phyloP scores from a whole-genome alignment of 768 basidiomycete genomes.

The Tricholoma terreum region DNA sequence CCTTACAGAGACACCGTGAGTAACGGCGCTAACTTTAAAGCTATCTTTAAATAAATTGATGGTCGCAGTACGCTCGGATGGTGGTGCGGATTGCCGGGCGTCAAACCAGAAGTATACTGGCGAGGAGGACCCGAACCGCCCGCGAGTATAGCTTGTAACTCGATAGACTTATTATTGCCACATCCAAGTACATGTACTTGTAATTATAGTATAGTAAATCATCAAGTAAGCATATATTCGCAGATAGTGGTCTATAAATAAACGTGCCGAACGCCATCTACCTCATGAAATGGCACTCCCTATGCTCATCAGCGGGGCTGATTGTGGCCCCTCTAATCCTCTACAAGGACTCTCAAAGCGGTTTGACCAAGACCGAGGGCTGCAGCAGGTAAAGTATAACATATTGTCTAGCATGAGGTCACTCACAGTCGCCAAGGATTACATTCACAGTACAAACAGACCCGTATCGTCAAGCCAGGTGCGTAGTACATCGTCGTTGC shows the following conservation, averaged over 20 bases:
- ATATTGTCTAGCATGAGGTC: constrained; percentile 7
- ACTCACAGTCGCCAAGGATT: constrained; percentile 48
- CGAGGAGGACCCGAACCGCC: constrained; percentile 21
- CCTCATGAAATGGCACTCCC: constrained; percentile 65
- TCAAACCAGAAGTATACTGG: constrained; percentile 38
- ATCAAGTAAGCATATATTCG: constrained; percentile 13
- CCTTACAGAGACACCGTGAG: constrained; percentile 72
- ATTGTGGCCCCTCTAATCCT: constrained; percentile 86
- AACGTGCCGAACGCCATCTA: background rate
- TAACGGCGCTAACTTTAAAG: constrained; percentile 17
- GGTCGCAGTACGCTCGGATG: constrained; percentile 74
- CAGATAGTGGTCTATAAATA: no score
- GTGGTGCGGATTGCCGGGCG: constrained; percentile 72
- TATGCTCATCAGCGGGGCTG: constrained; percentile 70
- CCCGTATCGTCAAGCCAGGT: constrained; percentile 67
- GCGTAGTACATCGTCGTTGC: constrained; percentile 13
- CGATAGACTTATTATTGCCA: background rate
- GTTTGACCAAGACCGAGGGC: constrained; percentile 75
- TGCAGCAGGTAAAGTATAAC: constrained; percentile 60
- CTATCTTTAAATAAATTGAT: constrained; percentile 16
- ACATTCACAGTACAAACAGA: constrained; percentile 53
- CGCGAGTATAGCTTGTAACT: constrained; percentile 8
- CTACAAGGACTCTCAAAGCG: constrained; percentile 76
- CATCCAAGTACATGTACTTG: constrained; percentile 8
- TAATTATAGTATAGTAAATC: constrained; percentile 19